Percentiles rank a stretch among this genome's conserved stretches.
Conservation (phyloP, 106 monocot genomes). For the Triglochin maritima region DNA sequence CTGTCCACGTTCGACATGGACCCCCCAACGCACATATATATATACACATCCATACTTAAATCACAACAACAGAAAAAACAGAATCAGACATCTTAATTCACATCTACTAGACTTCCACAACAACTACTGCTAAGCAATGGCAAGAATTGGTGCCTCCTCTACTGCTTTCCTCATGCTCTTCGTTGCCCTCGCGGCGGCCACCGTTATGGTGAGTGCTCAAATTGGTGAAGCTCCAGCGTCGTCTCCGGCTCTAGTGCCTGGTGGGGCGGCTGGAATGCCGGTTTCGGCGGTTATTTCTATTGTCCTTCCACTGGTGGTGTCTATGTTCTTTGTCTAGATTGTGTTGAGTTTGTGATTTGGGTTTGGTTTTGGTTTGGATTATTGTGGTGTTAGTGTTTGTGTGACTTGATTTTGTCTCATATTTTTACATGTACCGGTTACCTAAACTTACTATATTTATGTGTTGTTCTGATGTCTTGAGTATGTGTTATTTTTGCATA, state of each 20-base stretch:
- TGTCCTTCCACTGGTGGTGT: background rate
- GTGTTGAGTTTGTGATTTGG: background rate
- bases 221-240: background rate
- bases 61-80: no score
- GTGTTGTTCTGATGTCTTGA: background rate
- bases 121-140: background rate
- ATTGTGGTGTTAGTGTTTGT: background rate
- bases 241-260: background rate
- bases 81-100: no score
- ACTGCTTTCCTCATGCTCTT: background rate
- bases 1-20: no score
- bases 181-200: background rate
- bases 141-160: background rate
- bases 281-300: background rate
- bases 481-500: background rate
- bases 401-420: background rate
- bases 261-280: background rate
- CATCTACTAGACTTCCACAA: no score
- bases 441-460: no score
- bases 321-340: background rate
- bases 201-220: background rate
- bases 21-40: no score
- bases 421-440: background rate
- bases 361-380: background rate
- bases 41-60: no score